phyloP scores from a whole-genome alignment of 2,329 filamentous ascomycete species.

The Exophiala lecanii-corni region DNA sequence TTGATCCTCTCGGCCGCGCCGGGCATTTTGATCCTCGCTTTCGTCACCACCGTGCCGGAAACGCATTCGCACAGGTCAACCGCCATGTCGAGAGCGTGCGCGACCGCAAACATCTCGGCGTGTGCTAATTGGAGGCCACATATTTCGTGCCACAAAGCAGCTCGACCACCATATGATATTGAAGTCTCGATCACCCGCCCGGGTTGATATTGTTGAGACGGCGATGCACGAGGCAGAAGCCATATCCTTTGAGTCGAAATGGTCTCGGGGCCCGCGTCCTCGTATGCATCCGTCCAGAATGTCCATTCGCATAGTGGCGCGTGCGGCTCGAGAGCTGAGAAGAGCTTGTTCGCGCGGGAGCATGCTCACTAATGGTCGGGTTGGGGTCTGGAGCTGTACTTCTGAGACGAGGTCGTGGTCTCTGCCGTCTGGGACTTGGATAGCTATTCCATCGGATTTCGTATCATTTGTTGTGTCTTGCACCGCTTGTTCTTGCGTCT shows the following conservation, averaged over 20 bases:
- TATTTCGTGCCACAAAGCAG: slow-evolving; percentile 13
- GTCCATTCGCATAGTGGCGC: slow-evolving; percentile 7
- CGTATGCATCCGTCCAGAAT: slow-evolving; percentile 13
- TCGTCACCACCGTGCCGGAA: slow-evolving; percentile 7
- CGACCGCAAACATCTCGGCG: slow-evolving; percentile 11
- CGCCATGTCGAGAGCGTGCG: slow-evolving; percentile 12
- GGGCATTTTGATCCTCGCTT: slow-evolving; percentile 10
- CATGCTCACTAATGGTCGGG: slow-evolving; percentile 4
- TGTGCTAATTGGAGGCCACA: slow-evolving; percentile 6
- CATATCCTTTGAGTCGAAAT: slow-evolving; percentile 38
- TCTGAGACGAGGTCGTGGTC: neutral
- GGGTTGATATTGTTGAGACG: slow-evolving; percentile 15
- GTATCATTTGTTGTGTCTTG: slow-evolving; percentile 5
- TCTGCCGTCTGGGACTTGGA: neutral
- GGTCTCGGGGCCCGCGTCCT: slow-evolving; percentile 30
- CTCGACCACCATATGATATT: slow-evolving; percentile 11
- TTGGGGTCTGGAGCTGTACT: slow-evolving; percentile 3
- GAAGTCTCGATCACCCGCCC: slow-evolving; percentile 11
- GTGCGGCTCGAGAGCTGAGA: slow-evolving; percentile 12
- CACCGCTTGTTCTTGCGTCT: slow-evolving; percentile 10
- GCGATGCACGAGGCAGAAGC: slow-evolving; percentile 35
- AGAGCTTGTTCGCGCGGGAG: slow-evolving; percentile 4
- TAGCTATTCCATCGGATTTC: slow-evolving; percentile 4
- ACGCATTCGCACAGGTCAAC: slow-evolving; percentile 12
- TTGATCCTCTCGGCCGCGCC: slow-evolving; percentile 7